Evolutionary conservation across 2,329 filamentous ascomycete genomes (phyloP), one percentile per base, ranked within the genome.

Genomic region (Penicillium sp.): DNA sequence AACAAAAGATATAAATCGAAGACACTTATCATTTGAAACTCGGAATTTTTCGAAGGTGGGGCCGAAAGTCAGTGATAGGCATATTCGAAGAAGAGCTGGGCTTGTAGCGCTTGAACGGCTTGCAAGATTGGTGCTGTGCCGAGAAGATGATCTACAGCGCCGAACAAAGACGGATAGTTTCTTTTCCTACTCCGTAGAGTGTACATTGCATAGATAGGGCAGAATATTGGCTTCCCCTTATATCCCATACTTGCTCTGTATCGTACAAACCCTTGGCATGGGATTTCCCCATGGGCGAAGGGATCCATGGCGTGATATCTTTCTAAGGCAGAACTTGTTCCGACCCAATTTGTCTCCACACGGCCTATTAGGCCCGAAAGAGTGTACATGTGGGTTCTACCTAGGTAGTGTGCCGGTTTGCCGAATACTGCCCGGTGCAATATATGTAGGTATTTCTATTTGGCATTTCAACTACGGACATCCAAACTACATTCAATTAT

Each of bases 381-480:
- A 32, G 38, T 44, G 22, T 14, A 11, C 9, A 24, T n/a, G 43
- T 20, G 53, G 51, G 29, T 53, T 49, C 35, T 47, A 52, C 40
- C 59, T 46, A 26, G 24, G 46, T 60, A 60, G 56, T 49, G 66
- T 72, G 69, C 69, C 68, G 69, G 67, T 71, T 71, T 72, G 66
- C 69, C 69, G 69, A 69, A 40, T 53, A 53, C 55, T 44, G 18
- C 6, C 13, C 14, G 6, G 32, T 34, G 32, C 32, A 34, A 34
- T 34, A 34, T 34, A 34, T 16, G 14, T 14, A 4, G 11, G 32
- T 34, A 34, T 34, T 34, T 34, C 32, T 34, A 14, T 16, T 16
- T 14, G 13, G 32, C 32, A 10, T 29, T 29, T 29, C 9, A 8
- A 26, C 5, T 24, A 24, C 7, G 24, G 24, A 26, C 24, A 26